These are phyloP conservation scores for Poteriospumella lacustris DNA, from an alignment of 108 stramenopile species.

Conservation along the genomic window DNA sequence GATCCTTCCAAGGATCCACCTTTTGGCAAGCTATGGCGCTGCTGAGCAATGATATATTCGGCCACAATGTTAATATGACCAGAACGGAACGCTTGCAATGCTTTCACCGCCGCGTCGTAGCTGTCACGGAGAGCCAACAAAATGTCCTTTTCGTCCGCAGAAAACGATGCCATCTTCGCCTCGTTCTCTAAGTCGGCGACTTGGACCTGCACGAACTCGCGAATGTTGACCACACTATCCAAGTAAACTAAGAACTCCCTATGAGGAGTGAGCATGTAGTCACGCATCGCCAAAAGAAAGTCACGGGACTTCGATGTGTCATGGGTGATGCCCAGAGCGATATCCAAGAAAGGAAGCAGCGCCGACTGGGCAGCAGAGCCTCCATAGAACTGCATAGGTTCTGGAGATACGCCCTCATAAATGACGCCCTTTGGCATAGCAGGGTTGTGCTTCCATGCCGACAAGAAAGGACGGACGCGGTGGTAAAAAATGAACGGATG, in stretches of 20 bases:
- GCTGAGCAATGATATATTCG: conserved; percentile 15
- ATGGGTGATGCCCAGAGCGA: conserved; percentile 11
- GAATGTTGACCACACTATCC: not conserved
- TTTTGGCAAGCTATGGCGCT: not conserved
- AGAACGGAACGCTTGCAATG: not conserved
- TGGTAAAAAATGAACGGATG: conserved; percentile 49
- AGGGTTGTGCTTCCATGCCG: conserved; percentile 47
- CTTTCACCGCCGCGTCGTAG: not conserved
- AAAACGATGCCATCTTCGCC: no score
- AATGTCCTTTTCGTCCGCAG: no score
- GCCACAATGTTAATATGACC: conserved; percentile 16
- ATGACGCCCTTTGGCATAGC: conserved; percentile 40
- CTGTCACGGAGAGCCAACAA: not conserved
- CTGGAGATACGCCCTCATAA: conserved; percentile 29
- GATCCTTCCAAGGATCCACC: conserved; percentile 3
- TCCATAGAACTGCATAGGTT: not conserved
- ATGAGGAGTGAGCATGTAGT: conserved; percentile 24
- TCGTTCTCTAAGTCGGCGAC: not conserved
- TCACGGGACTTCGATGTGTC: conserved; percentile 2
- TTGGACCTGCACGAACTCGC: not conserved
- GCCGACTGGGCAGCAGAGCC: conserved; percentile 14
- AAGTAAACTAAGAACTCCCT: conserved; percentile 23
- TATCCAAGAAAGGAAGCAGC: conserved; percentile 20
- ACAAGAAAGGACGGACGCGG: conserved; percentile 43
- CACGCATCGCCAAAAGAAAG: conserved; percentile 19